Base-by-base conservation (phyloP, 768 basidiomycete genomes). In the Xerocomus potaroensis region DNA sequence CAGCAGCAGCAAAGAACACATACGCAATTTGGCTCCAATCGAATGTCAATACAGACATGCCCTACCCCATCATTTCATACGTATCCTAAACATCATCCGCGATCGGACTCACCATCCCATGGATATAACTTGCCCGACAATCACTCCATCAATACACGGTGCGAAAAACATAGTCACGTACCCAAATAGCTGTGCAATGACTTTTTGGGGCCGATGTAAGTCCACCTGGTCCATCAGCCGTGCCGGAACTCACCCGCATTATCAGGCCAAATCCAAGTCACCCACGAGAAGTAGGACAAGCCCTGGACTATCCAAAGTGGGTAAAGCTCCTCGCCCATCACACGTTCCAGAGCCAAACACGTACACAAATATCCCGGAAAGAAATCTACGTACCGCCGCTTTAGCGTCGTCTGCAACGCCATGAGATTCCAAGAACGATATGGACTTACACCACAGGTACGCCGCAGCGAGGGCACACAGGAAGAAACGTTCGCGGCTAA, bases 401-500 rank as follows among this genome's bases (percentile, higher is more conserved):
- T 58, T 40, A 33, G 36, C 36, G 23, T 44, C n/a, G 30, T 41
- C 41, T 3, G 22, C 16, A 35, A 54, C 16, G 14, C 1, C 7
- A 27, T 10, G 11, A 15, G 9, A 18, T 12, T 6, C 26, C 8
- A 21, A 36, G 36, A 12, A 42, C 4, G 11, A 26, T 2, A 27
- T 10, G 23, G 14, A 62, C 76, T 57, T 58, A 79, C 78, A 83
- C 84, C 84, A 90, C 32, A 69, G 53, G 29, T 71, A 73, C 11
- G 81, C 81, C 21, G 65, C 77, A 2, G 72, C 45, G 59, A 86
- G 84, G 5, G 73, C 78, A 57, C 76, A 80, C 47, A 80, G 53
- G 73, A 91, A 91, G 72, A 90, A 92, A 6, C 80, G 74, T 61
- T 87, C 84, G 45, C 91, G 80, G 51, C 77, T 80, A 35, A 91